Evolutionary conservation across 768 basidiomycete genomes (phyloP).

Genomic region (Myochromella boudieri): DNA sequence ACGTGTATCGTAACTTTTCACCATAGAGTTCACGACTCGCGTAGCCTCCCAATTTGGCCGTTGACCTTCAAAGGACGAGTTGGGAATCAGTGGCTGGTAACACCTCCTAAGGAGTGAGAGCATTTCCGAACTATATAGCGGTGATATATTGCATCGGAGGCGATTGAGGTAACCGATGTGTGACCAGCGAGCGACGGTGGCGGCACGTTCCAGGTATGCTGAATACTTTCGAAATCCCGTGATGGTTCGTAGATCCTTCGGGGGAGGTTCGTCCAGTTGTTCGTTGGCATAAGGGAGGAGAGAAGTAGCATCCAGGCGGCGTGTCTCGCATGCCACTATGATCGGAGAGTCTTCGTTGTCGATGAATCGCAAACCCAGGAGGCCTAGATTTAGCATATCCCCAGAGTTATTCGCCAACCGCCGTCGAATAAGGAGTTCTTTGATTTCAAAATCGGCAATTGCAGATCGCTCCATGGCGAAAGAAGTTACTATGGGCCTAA

Average conservation of each 20-base stretch:
- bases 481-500: constrained; percentile 78
- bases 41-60: constrained; percentile 42
- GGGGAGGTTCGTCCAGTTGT: constrained; percentile 62
- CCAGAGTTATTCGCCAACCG: constrained; percentile 56
- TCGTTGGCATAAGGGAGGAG: constrained; percentile 53
- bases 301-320: constrained; percentile 57
- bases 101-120: constrained; percentile 39
- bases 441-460: constrained; percentile 78
- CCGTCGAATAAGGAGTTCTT: constrained; percentile 84
- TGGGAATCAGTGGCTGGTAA: constrained; percentile 50
- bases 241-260: constrained; percentile 73
- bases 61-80: constrained; percentile 40
- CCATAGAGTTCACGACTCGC: constrained; percentile 39
- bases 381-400: constrained; percentile 57
- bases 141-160: constrained; percentile 56
- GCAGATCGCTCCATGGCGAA: constrained; percentile 76
- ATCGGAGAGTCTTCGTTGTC: constrained; percentile 52
- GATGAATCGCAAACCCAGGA: constrained; percentile 66
- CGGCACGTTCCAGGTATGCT: constrained; percentile 47
- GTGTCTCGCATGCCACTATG: constrained; percentile 52
- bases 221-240: constrained; percentile 64
- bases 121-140: constrained; percentile 47
- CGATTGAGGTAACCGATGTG: constrained; percentile 75
- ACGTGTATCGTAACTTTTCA: constrained; percentile 67
- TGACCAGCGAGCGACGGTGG: constrained; percentile 59